phyloP scores from a whole-genome alignment of 202 grass and related monocot species.

The Saccharum hybrid region DNA sequence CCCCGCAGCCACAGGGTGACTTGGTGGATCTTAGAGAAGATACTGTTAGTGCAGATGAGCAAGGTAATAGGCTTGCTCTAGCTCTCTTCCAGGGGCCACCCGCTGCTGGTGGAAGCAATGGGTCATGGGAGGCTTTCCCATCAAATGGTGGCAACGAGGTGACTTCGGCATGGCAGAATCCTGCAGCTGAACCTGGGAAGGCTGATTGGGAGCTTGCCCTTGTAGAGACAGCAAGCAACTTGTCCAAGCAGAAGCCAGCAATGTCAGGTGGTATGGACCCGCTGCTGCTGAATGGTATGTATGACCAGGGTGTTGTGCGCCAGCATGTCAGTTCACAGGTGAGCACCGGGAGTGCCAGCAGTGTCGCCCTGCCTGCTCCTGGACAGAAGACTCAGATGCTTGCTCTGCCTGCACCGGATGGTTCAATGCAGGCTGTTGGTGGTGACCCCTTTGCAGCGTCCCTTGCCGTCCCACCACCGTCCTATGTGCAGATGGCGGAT shows the following conservation, averaged over 20 bases:
- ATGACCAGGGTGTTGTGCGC: constrained; percentile 79
- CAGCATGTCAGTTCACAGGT: constrained; percentile 72
- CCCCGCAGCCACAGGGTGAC: constrained; percentile 58
- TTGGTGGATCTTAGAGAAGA: constrained; percentile 86
- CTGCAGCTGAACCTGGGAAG: constrained; percentile 81
- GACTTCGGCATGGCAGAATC: constrained; percentile 92
- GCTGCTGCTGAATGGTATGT: constrained; percentile 92
- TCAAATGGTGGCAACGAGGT: constrained; percentile 67
- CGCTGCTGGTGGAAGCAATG: constrained; percentile 65
- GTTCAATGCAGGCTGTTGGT: constrained; percentile 73
- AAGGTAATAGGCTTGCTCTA: constrained; percentile 86
- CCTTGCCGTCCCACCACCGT: constrained; percentile 66
- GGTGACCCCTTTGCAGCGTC: constrained; percentile 82
- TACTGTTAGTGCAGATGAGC: constrained; percentile 66
- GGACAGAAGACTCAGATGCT: constrained; percentile 77
- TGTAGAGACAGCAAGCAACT: constrained; percentile 90
- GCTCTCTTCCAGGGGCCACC: constrained; percentile 85
- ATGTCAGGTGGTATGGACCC: constrained; percentile 82
- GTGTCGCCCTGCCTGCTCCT: constrained; percentile 70
- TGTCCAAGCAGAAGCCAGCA: constrained; percentile 82
- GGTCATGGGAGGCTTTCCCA: constrained; percentile 87
- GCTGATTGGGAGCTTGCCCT: constrained; percentile 90
- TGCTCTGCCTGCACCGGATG: constrained; percentile 87
- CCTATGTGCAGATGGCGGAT: constrained; percentile 92
- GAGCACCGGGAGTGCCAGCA: constrained; percentile 78